Evolutionary conservation across 306 rosid genomes (phyloP), one percentile per base, ranked within the genome.

Genomic region (Cucurbita argyrosperma): DNA sequence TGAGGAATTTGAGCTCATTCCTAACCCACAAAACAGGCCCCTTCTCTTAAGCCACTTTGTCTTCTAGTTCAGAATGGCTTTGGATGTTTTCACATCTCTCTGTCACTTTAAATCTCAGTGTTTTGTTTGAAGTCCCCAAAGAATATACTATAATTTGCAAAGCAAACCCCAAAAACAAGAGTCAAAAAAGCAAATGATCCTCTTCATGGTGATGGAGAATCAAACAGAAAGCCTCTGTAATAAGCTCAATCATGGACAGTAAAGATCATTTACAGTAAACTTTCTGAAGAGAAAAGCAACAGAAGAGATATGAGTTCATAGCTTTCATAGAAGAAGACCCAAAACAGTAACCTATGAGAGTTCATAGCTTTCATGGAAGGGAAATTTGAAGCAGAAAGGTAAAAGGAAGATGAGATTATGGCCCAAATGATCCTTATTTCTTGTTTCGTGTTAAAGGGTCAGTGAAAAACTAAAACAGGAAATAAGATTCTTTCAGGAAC

Each of bases 161-260:
- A 66, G 72, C 72, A 81, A 50, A 65, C 69, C 80, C 80, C 76
- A 76, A 62, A 80, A 76, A 79, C 26, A 74, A 47, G 75, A 79
- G 96, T 90, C 90, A 86, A 90, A 88, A 82, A 85, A 77, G 82
- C 79, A 74, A 85, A 85, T 84, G 87, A 85, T 80, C 86, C 86
- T 83, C 86, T 83, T 86, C 78, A 85, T 88, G 87, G 87, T 77
- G 87, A 85, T 81, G 59, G 82, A 83, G 83, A 87, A 81, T 89
- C 78, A 82, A 81, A 87, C 80, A 76, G 78, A 79, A 68, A 30
- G 35, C 35, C 35, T 30, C 35, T 30, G 35, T 30, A 30, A 30
- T 30, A 30, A 59, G 13, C 19, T n/a, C 69, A 66, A 66, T 45
- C 72, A 45, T 66, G 72, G 54, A 45, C 40, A 66, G 54, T 66